Evolutionary conservation across 768 basidiomycete species (phyloP), one percentile per base, ranked within the genome.

Genomic region (Psilocybe tampanensis): DNA sequence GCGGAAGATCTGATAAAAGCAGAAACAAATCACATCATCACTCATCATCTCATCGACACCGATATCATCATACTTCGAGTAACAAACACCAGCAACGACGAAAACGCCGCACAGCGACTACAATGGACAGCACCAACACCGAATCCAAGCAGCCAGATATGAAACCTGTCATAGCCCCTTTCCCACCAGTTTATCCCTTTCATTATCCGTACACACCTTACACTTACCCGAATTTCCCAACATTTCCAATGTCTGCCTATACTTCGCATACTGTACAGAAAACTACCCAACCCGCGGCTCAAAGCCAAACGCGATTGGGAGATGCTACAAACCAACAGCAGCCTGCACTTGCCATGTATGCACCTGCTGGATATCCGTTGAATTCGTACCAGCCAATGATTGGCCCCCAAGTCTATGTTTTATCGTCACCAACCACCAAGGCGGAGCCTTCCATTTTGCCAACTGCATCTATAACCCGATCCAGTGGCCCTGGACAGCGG

Each of bases 161-260:
- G 13, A 63, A 63, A 43, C 47, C 34, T 2, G 23, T 54, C 2
- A 43, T 55, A 19, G 62, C 58, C 45, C 56, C 56, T 34, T 62
- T 70, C 33, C 64, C 72, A 0, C 64, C 72, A 1, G 65, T 72
- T 1, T 76, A 74, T 56, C 72, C 75, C 1, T 62, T 60, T 33
- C 62, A 55, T 3, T 67, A 57, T 36, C 59, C 61, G 9, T 29
- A 29, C 29, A 29, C 29, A 29, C 52, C 62, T 6, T 74, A 68
- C 52, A 65, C 71, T 0, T 73, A 71, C 54, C 66, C 70, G 8
- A 63, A 66, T 44, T 68, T 68, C 13, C 64, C 68, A 29, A 54
- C 64, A 8, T 74, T 68, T 26, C 66, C 66, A 17, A 52, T 67
- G 11, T 56, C 66, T 1, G 45, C 33, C 6, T 18, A 60, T 21